Conservation (phyloP, 139 green algal genomes). For the Coelastrella sp. region DNA sequence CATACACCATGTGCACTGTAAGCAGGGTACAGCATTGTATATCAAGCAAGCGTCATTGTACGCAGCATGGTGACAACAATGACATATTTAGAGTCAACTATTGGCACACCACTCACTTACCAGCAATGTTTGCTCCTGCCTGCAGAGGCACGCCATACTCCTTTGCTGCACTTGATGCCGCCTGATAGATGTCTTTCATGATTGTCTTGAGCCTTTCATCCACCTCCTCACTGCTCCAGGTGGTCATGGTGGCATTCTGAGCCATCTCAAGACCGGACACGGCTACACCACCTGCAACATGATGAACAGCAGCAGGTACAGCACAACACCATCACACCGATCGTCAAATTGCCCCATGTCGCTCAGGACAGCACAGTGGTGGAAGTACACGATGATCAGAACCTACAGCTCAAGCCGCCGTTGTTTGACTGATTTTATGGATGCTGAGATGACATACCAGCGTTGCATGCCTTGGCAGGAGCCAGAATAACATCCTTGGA, state of each 20-base stretch:
- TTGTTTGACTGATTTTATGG: background rate
- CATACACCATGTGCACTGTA: too few relatives aligned
- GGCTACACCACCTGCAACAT: constrained; percentile 70
- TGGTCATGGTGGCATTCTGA: constrained; percentile 79
- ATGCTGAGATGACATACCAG: constrained; percentile 32
- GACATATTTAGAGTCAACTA: too few relatives aligned
- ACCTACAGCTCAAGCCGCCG: too few relatives aligned
- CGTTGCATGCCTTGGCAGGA: constrained; percentile 75
- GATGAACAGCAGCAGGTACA: background rate
- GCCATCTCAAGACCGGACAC: constrained; percentile 88
- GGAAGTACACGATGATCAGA: background rate
- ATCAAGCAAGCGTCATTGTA: background rate
- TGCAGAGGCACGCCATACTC: constrained; percentile 70
- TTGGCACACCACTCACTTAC: too few relatives aligned
- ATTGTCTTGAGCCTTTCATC: constrained; percentile 69
- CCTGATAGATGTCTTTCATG: constrained; percentile 26
- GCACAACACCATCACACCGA: too few relatives aligned
- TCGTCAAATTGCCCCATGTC: background rate
- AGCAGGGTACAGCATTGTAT: background rate
- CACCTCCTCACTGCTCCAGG: constrained; percentile 77
- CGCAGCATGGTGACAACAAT: too few relatives aligned
- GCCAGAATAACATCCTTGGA: constrained; percentile 68
- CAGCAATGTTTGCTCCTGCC: constrained; percentile 80
- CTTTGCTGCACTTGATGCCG: constrained; percentile 11
- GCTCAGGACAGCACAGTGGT: background rate